Evolutionary conservation across 2,329 filamentous ascomycete genomes (phyloP).

Genomic region (Penicillium glabrum): DNA sequence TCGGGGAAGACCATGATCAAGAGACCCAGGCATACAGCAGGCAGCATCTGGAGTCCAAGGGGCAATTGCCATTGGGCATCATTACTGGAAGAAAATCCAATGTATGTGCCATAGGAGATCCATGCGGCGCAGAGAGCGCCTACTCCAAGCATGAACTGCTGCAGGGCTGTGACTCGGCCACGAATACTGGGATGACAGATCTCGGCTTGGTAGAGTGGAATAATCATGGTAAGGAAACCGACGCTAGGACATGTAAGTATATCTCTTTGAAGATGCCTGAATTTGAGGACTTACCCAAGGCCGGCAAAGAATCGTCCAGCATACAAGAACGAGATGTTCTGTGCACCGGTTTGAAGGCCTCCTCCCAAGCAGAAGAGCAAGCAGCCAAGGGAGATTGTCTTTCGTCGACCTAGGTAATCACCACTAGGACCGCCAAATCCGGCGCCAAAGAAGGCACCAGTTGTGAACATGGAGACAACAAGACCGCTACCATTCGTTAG

Average conservation of each 20-base stretch:
- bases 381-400: constrained; percentile 71
- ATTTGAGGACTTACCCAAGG: constrained; percentile 28
- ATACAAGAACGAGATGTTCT: constrained; percentile 62
- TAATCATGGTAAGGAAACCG: constrained; percentile 62
- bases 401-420: constrained; percentile 66
- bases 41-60: constrained; percentile 70
- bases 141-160: constrained; percentile 81
- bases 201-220: constrained; percentile 76
- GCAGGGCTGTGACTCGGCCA: constrained; percentile 70
- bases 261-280: neutral
- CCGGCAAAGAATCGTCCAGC: constrained; percentile 70
- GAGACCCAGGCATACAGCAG: constrained; percentile 62
- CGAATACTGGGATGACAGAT: constrained; percentile 76
- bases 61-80: constrained; percentile 61
- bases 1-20: constrained; percentile 75
- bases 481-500: constrained; percentile 52
- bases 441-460: constrained; percentile 71
- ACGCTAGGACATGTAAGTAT: constrained; percentile 43
- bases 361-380: constrained; percentile 72
- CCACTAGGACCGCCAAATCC: constrained; percentile 62
- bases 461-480: constrained; percentile 76
- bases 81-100: constrained; percentile 49
- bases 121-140: constrained; percentile 71
- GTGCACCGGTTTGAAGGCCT: constrained; percentile 69
- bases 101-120: constrained; percentile 67